phyloP scores from a whole-genome alignment of 257 asterid species.

The Solanum bulbocastanum region DNA sequence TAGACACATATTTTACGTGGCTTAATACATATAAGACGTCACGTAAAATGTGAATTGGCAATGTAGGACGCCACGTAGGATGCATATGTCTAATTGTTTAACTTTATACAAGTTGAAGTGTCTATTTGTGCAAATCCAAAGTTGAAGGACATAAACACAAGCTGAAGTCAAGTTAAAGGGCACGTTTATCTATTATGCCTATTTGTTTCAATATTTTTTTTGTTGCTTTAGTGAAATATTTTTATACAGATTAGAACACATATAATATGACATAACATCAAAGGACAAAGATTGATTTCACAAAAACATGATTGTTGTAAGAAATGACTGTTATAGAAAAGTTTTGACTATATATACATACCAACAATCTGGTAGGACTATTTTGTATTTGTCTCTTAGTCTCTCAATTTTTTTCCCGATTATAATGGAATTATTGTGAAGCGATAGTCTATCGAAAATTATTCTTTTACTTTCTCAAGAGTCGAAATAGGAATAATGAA shows the following conservation, averaged over 20 bases:
- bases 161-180: not conserved
- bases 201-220: not conserved
- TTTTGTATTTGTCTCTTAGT: no score
- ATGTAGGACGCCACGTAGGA: no score
- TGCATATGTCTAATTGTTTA: no score
- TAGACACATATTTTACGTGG: accelerated
- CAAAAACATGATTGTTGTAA: no score
- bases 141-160: not conserved
- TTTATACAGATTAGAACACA: not conserved
- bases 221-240: not conserved
- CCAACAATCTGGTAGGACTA: not conserved
- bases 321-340: no score
- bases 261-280: not conserved
- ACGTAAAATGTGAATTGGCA: not conserved
- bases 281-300: no score
- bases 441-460: not conserved
- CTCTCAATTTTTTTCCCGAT: no score
- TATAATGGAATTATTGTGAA: not conserved
- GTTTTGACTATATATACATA: not conserved
- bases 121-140: not conserved
- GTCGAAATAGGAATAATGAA: accelerated
- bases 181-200: not conserved
- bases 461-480: not conserved
- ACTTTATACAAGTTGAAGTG: no score
- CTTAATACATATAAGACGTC: accelerated